Conservation (phyloP, 257 asterid genomes). For the Apocynum venetum region DNA sequence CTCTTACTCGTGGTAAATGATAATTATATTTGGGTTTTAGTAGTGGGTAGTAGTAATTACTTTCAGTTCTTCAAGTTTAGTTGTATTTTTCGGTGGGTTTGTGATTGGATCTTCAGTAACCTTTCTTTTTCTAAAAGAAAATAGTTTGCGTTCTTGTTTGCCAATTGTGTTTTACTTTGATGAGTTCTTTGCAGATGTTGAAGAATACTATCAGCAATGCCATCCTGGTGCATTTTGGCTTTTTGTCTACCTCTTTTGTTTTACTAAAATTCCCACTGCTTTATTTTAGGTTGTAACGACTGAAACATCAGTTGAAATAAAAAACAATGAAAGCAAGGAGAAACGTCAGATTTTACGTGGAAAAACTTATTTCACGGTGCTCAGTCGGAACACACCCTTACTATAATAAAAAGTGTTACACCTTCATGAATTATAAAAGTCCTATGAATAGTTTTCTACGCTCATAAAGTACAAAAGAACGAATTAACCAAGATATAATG, state of each 20-base stretch:
- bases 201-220: conserved; percentile 33
- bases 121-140: neutral
- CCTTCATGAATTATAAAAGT: no score
- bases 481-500: no score
- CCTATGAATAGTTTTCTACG: no score
- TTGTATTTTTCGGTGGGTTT: neutral
- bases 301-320: no score
- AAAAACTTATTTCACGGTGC: no score
- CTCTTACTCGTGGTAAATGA: conserved; percentile 32
- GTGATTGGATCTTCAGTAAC: neutral
- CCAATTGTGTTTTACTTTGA: conserved; percentile 4
- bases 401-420: no score
- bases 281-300: no score
- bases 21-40: neutral
- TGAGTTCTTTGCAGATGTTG: conserved; percentile 24
- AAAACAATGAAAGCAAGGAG: no score
- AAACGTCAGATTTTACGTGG: no score
- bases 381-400: no score
- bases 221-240: conserved; percentile 31
- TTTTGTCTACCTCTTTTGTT: neutral
- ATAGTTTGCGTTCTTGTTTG: neutral
- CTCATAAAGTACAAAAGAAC: no score
- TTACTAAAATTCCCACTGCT: neutral
- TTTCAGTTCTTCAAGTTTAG: neutral
- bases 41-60: neutral